A percentile compares a stretch with the other conserved stretches of the same genome.
phyloP scores from a whole-genome alignment of 1,284 basidiomycete species.

The Omphalotus olearius region DNA sequence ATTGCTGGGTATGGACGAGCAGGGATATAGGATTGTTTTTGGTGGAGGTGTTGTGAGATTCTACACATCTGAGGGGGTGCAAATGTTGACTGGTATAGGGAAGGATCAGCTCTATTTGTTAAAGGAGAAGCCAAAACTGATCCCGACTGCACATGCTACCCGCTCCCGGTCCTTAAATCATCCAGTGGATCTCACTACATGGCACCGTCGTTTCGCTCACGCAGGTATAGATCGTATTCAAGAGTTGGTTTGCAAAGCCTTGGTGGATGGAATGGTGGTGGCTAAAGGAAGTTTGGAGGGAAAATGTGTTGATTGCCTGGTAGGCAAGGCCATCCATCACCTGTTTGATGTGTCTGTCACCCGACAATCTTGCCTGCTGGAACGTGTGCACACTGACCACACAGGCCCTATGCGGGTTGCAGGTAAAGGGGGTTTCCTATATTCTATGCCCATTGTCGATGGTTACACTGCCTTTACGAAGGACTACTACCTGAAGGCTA shows the following conservation, averaged over 20 bases:
- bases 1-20: not conserved
- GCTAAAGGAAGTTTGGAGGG: not conserved
- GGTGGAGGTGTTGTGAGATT: not conserved
- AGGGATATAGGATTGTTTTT: not conserved
- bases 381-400: constrained; percentile 7
- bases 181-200: not conserved
- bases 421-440: constrained; percentile 9
- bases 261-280: not conserved
- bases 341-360: not conserved
- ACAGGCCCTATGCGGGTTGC: constrained; percentile 11
- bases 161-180: not conserved
- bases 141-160: too few species aligned
- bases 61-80: not conserved
- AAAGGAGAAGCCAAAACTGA: not conserved
- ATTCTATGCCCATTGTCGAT: constrained; percentile 16
- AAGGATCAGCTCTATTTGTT: not conserved
- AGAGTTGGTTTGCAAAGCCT: not conserved
- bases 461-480: constrained; percentile 9
- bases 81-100: not conserved
- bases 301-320: not conserved
- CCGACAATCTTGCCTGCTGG: not conserved
- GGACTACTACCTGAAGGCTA: constrained; percentile 13
- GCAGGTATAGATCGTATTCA: not conserved
- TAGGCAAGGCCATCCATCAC: not conserved
- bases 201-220: not conserved